Conservation (phyloP, 306 rosid genomes). For the Arachis hypogaea region DNA sequence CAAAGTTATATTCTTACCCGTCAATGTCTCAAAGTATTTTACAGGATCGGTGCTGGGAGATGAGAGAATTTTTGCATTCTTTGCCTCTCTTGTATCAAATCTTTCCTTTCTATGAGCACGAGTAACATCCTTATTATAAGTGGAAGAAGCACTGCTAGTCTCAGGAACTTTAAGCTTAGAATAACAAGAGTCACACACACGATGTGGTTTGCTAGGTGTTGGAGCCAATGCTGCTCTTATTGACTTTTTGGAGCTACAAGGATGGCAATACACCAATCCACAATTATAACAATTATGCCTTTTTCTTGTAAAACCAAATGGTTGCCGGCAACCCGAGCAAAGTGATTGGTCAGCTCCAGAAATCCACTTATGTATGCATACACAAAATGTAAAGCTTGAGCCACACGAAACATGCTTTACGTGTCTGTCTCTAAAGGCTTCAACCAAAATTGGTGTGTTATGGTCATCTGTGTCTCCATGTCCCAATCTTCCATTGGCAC, state of each 20-base stretch:
- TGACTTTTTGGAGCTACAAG: constrained; percentile 93
- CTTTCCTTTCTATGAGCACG: constrained; percentile 61
- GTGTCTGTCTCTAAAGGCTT: constrained; percentile 83
- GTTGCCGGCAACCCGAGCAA: constrained; percentile 91
- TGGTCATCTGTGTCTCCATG: constrained; percentile 78
- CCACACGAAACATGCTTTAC: constrained; percentile 86
- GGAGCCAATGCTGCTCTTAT: constrained; percentile 88
- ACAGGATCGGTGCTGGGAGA: constrained; percentile 67
- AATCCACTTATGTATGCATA: constrained; percentile 94
- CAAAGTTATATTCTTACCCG: constrained; percentile 46
- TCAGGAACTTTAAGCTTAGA: constrained; percentile 75
- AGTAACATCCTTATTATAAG: constrained; percentile 45
- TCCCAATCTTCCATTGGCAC: constrained; percentile 94
- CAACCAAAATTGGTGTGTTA: constrained; percentile 78
- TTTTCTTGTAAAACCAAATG: constrained; percentile 94
- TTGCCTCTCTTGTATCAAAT: constrained; percentile 54
- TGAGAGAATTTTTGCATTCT: constrained; percentile 63
- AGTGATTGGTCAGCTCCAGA: constrained; percentile 91
- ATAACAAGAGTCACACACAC: constrained; percentile 90
- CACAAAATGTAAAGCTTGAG: constrained; percentile 75
- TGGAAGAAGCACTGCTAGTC: constrained; percentile 40
- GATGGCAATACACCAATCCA: constrained; percentile 91
- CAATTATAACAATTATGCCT: constrained; percentile 94
- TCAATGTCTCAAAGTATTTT: constrained; percentile 63
- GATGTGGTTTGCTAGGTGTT: constrained; percentile 94